phyloP scores from a whole-genome alignment of 1,284 basidiomycete genomes.

The Cutaneotrichosporon cyanovorans region DNA sequence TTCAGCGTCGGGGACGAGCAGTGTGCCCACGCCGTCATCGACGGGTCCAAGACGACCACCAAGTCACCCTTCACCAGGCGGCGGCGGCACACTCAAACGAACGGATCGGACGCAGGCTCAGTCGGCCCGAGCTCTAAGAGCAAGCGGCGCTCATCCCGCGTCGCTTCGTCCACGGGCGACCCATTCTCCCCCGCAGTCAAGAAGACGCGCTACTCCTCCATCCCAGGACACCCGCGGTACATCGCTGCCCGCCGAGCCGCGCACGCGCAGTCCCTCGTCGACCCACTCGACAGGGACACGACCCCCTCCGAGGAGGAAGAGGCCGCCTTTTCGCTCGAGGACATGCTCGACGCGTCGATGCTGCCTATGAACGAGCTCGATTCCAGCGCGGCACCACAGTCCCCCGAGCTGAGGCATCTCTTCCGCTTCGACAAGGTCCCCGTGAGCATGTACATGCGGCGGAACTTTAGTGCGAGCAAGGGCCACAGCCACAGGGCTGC shows the following conservation, averaged over 20 bases:
- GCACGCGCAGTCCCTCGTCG: conserved; percentile 17
- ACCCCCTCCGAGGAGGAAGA: conserved; percentile 27
- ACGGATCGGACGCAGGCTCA: conserved; percentile 23
- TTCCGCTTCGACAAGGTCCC: conserved; percentile 39
- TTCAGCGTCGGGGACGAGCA: conserved; percentile 35
- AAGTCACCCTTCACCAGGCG: conserved; percentile 42
- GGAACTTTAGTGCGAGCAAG: conserved; percentile 7
- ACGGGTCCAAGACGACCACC: conserved; percentile 35
- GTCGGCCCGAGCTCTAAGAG: conserved; percentile 4
- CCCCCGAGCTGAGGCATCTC: conserved; percentile 24
- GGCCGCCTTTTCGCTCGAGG: conserved; percentile 31
- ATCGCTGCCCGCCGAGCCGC: conserved; percentile 30
- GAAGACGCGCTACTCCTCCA: conserved; percentile 38
- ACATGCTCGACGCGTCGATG: conserved; percentile 37
- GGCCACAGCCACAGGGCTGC: too few relatives aligned
- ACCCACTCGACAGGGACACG: conserved; percentile 27
- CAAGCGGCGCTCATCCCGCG: conserved; percentile 24
- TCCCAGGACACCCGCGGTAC: conserved; percentile 42
- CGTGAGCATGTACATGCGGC: conserved; percentile 6
- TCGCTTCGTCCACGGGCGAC: conserved; percentile 7
- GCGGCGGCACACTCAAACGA: conserved; percentile 20
- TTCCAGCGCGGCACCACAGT: conserved; percentile 6
- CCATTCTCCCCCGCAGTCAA: conserved; percentile 28
- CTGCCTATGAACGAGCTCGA: conserved; percentile 24
- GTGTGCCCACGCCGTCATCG: conserved; percentile 40